Conservation (phyloP, 192 early-diverging fungal genomes). For the Obelidium mucronatum region DNA sequence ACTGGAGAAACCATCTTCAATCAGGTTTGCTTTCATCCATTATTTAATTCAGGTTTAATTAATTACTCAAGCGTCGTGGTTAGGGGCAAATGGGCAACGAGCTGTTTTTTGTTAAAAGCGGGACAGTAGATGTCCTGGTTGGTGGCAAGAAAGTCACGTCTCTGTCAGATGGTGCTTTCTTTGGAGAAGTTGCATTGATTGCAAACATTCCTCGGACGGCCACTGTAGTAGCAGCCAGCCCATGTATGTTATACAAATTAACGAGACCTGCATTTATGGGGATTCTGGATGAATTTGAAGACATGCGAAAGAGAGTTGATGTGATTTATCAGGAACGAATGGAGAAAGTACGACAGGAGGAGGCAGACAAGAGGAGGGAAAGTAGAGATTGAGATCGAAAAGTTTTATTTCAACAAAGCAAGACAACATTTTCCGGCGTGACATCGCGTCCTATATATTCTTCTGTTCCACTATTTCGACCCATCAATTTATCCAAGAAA, state of each 20-base stretch:
- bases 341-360: conserved; percentile 27
- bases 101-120: conserved; percentile 57
- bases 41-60: background rate
- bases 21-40: conserved; percentile 28
- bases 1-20: conserved; percentile 49
- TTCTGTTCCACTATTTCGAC: background rate
- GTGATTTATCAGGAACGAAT: conserved; percentile 29
- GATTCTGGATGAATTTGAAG: conserved; percentile 49
- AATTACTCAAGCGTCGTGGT: background rate
- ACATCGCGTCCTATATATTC: background rate
- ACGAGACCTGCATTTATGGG: conserved; percentile 33
- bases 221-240: conserved; percentile 36
- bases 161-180: conserved; percentile 38
- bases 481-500: background rate
- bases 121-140: conserved; percentile 47
- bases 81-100: conserved; percentile 42
- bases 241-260: conserved; percentile 43
- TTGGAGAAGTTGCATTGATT: conserved; percentile 54
- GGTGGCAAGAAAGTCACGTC: conserved; percentile 33
- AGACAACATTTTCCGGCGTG: conserved; percentile 23
- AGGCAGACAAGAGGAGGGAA: too few species aligned
- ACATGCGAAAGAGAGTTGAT: conserved; percentile 40
- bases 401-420: conserved; percentile 18
- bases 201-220: too few species aligned
- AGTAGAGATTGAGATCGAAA: conserved; percentile 48